These are phyloP conservation scores for Ganoderma meredithae DNA, from an alignment of 1,284 basidiomycete genomes.

Conservation along the genomic window DNA sequence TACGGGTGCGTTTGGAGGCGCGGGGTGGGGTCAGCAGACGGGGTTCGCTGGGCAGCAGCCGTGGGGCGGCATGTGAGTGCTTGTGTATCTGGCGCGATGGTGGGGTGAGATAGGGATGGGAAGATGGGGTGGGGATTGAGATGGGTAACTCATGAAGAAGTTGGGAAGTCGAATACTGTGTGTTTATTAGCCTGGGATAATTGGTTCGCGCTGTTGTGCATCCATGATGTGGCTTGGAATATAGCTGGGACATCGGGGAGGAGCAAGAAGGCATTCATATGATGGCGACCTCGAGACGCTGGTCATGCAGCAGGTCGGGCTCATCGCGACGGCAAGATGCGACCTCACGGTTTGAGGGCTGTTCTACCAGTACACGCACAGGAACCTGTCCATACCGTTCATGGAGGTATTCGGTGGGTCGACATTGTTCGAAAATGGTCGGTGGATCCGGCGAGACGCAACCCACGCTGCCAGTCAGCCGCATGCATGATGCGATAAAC, in stretches of 20 bases:
- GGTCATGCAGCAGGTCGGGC: no score
- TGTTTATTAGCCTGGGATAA: not conserved
- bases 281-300: no score
- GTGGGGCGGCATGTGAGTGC: conserved; percentile 32
- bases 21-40: conserved; percentile 31
- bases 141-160: not conserved
- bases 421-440: no score
- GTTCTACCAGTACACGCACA: no score
- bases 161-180: not conserved
- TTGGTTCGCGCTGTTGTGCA: not conserved
- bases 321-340: no score
- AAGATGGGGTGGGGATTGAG: not conserved
- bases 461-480: no score
- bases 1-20: conserved; percentile 40
- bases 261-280: not conserved
- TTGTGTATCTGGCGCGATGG: not conserved
- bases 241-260: not conserved
- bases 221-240: not conserved
- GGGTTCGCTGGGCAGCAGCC: conserved; percentile 30
- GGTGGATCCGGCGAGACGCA: no score
- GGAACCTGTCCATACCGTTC: no score
- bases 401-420: no score
- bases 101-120: not conserved
- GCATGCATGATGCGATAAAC: no score
- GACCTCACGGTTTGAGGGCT: no score